Percentiles rank a stretch among this genome's conserved stretches.
Evolutionary conservation across 345 rosid genomes (phyloP).

Genomic region (Acer negundo): DNA sequence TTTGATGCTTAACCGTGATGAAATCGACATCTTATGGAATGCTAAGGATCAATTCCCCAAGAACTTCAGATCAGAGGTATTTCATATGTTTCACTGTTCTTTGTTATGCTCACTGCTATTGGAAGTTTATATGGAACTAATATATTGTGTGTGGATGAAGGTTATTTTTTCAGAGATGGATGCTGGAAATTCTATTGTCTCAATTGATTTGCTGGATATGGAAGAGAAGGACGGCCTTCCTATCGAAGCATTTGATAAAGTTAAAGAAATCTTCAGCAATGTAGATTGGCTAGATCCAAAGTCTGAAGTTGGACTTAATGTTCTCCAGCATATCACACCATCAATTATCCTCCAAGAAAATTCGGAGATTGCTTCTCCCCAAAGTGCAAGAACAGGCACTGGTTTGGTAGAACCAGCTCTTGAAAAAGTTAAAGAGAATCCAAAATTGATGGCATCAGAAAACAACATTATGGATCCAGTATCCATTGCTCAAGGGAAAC

Average conservation of each 20-base stretch:
- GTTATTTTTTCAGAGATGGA: constrained; percentile 75
- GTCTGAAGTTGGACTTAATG: constrained; percentile 46
- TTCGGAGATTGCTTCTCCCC: constrained; percentile 42
- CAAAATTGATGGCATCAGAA: constrained; percentile 36
- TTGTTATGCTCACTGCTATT: constrained; percentile 6
- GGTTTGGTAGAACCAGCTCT: constrained; percentile 37
- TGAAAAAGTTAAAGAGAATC: constrained; percentile 43
- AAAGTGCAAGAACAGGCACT: constrained; percentile 37
- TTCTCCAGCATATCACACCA: constrained; percentile 54
- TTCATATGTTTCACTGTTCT: constrained; percentile 8
- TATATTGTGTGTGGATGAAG: constrained; percentile 45
- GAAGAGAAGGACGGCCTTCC: constrained; percentile 71
- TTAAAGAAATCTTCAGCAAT: constrained; percentile 55
- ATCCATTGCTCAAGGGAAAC: constrained; percentile 34
- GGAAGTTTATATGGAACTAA: constrained; percentile 16
- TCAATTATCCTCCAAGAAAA: constrained; percentile 48
- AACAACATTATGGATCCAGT: constrained; percentile 27
- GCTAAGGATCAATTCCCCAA: constrained; percentile 60
- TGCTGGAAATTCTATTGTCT: constrained; percentile 40
- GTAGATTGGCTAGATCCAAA: constrained; percentile 63
- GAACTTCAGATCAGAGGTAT: constrained; percentile 78
- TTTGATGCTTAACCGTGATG: constrained; percentile 62
- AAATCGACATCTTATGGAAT: constrained; percentile 72
- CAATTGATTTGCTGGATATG: constrained; percentile 48
- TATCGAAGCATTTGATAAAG: constrained; percentile 69